Base-by-base conservation (phyloP, 768 basidiomycete genomes). In the Boletus subparvulus region DNA sequence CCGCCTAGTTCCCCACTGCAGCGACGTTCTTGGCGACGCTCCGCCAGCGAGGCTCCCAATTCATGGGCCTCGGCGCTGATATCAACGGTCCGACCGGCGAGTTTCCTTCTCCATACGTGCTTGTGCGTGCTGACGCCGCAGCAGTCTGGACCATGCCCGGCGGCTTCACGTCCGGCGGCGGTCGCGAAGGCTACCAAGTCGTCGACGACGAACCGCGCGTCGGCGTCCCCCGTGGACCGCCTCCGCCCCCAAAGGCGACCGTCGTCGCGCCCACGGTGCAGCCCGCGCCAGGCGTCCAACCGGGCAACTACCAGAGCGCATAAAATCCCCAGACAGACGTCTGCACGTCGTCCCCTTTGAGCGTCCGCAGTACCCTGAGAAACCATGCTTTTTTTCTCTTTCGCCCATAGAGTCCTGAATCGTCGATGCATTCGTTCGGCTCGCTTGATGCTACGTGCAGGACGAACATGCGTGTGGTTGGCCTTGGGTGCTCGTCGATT, bases 91-190 rank as follows among this genome's bases (percentile, higher is more conserved):
- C 84, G 24, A 86, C 87, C 19, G 83, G 87, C 83, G 60, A 71
- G 58, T 28, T 28, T 28, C 6, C 26, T 28, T 6, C 26, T 6
- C 26, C 26, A 6, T 28, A 6, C 3, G 26, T 28, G 0, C 26
- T 2, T 6, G 26, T 21, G 11, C 33, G 13, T 28, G 11, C 33
- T 54, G 8, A 56, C n/a, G 44, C 35, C 37, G n/a, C 33, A 47
- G 30, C 55, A 89, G 87, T 89, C 16, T 89, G 87, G 87, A 81
- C 86, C 19, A 89, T 89, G 87, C 87, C 87, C 5, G 87, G 87
- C 14, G 85, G 85, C 1, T 85, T 87, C 61, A 83, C 84, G 1
- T 81, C 83, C 6, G 62, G 70, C 36, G 62, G 70, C 36, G 59
- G 64, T 24, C 75, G 80, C 40, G 82, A 82, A 50, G 83, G 85